Evolutionary conservation across 345 rosid species (phyloP), one percentile per base, ranked within the genome.

Genomic region (Litchi chinensis): DNA sequence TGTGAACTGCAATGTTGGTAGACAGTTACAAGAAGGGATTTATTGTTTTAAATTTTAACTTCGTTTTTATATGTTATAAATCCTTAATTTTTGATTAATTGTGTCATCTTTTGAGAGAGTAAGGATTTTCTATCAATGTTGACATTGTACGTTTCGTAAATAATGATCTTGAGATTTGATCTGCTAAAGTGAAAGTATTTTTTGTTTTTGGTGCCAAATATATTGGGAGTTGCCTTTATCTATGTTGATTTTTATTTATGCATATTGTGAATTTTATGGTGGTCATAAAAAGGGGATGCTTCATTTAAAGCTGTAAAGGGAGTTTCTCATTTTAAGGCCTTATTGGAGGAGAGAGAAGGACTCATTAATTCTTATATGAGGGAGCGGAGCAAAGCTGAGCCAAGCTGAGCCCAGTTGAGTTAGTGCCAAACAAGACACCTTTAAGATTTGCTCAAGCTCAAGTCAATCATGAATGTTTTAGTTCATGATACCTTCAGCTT

Each of bases 241-340:
- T 54, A 54, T 54, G 18, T 54, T n/a, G 6, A 15, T 54, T 54
- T 54, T 4, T 54, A 54, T 6, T 5, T 5, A 16, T 54, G 59
- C 21, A 9, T 19, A 19, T 21, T 60, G 22, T n/a, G 65, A 60
- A n/a, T 37, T 26, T 21, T 64, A 2, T 44, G 41, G 46, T 62
- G 77, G 77, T 69, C 32, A 62, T 74, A 63, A 64, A 64, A 74
- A 18, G 69, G 66, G 57, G 77, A 74, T 57, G 77, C 57, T 60
- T 43, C 22, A 67, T 68, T 46, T 75, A 65, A 75, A 76, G 21
- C 65, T 22, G 76, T 13, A 41, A 66, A 52, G 50, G 56, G 56
- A 64, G 79, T 72, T 64, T 74, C 77, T 71, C 71, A 10, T 77
- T 67, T 52, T 48, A 65, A 74, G 64, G 65, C 76, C 75, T 63